Evolutionary conservation across 2,329 filamentous ascomycete genomes (phyloP), one percentile per base, ranked within the genome.

Genomic region (Aspergillus sp.): DNA sequence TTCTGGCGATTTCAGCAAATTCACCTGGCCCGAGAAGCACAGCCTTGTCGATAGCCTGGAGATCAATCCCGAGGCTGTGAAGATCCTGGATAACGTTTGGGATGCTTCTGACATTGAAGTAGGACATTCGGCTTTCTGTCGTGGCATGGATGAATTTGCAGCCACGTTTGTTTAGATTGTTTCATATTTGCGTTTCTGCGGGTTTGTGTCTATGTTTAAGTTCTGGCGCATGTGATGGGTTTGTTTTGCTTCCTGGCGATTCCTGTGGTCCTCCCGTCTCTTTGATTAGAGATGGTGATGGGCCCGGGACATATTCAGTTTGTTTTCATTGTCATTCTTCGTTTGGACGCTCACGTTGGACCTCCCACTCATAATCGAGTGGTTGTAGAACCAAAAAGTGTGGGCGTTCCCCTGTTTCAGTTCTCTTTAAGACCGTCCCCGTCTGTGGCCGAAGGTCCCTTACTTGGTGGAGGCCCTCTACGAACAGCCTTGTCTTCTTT

Each of bases 1-100:
- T 13, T 53, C 55, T 33, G 60, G 58, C 19, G 53, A 63, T 33
- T 51, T 63, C 17, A 15, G 41, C 10, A 37, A 58, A n/a, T 50
- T 63, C 32, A 33, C 20, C 20, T 63, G 60, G 60, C 60, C 61
- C 2, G 30, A 46, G 2, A 48, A 22, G 7, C 41, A 51, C 44
- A 52, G 45, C 37, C 49, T 56, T 23, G 44, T 42, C 23, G 54
- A 60, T 20, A 53, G 47, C 39, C 41, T 60, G 12, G 57, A 53
- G 5, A 41, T 50, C 25, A 47, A 53, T 23, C 19, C 49, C 15
- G 45, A 48, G 9, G 35, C 50, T 13, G 32, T 53, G n/a, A 30
- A 49, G 15, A 41, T 58, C 30, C 20, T 57, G 15, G 41, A 49
- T 41, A 43, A 53, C 5, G 47, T 57, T 4, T 56, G 52, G 52